phyloP scores from a whole-genome alignment of 805 yeast species.

The Vanderwaltozyma polyspora region DNA sequence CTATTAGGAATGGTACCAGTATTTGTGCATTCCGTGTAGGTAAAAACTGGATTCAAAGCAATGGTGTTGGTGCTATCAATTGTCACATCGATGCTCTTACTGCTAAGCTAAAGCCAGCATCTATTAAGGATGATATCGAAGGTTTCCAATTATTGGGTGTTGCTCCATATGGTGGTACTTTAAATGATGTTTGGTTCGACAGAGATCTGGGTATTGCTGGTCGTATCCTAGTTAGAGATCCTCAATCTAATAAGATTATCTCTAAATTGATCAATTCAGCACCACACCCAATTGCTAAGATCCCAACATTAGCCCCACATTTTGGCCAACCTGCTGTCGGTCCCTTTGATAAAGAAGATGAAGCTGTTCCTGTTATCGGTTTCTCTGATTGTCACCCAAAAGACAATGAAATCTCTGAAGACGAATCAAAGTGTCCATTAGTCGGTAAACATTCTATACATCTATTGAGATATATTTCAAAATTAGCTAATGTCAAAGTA shows the following conservation, averaged over 20 bases:
- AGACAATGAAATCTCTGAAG: conserved; percentile 39
- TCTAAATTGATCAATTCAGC: conserved; percentile 44
- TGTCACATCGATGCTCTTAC: conserved; percentile 69
- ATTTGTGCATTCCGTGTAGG: conserved; percentile 66
- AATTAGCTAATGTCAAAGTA: conserved; percentile 46
- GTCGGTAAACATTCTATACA: conserved; percentile 57
- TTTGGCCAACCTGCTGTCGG: conserved; percentile 61
- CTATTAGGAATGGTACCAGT: conserved; percentile 57
- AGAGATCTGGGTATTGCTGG: conserved; percentile 84
- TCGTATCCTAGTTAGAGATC: conserved; percentile 44
- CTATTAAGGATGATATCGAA: conserved; percentile 48
- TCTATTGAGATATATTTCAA: conserved; percentile 58
- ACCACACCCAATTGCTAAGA: conserved; percentile 64
- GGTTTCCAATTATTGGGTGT: conserved; percentile 74
- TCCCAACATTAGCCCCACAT: conserved; percentile 81
- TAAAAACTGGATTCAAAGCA: conserved; percentile 47
- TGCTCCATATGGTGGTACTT: conserved; percentile 73
- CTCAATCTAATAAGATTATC: conserved; percentile 26
- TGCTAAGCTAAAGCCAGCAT: conserved; percentile 59
- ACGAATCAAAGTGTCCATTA: conserved; percentile 53
- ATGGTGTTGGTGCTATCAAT: conserved; percentile 61
- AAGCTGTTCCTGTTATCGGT: conserved; percentile 71
- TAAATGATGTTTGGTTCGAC: conserved; percentile 63
- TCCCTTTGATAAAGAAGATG: conserved; percentile 68
- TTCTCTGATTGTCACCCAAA: conserved; percentile 33